Percentiles rank a stretch among this genome's conserved stretches.
phyloP scores from a whole-genome alignment of 2,329 filamentous ascomycete species.

The Falciphora oryzae region DNA sequence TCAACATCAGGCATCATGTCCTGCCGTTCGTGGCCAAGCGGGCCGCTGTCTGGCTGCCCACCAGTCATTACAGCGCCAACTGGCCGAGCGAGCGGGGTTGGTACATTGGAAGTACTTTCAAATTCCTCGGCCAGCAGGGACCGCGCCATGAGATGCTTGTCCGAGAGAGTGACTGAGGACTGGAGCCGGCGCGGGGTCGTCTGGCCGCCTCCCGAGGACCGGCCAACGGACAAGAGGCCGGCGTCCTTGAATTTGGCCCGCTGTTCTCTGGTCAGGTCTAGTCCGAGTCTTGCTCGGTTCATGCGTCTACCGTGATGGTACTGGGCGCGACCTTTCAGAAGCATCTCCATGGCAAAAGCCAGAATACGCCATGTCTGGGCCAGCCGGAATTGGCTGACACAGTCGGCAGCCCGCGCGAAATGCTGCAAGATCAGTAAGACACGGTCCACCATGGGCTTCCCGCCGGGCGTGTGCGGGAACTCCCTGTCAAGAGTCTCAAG shows the following conservation, averaged over 20 bases:
- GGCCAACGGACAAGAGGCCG: not conserved
- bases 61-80: conserved; percentile 31
- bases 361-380: conserved; percentile 61
- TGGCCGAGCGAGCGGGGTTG: conserved; percentile 53
- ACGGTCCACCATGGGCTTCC: conserved; percentile 37
- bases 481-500: conserved; percentile 45
- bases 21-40: conserved; percentile 26
- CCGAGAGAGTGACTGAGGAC: conserved; percentile 28
- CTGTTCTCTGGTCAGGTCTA: conserved; percentile 4
- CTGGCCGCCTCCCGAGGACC: conserved; percentile 24
- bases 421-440: conserved; percentile 46
- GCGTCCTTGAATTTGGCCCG: conserved; percentile 1
- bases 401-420: conserved; percentile 53
- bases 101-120: conserved; percentile 57
- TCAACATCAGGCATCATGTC: conserved; percentile 45
- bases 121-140: conserved; percentile 50
- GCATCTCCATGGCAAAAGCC: conserved; percentile 47
- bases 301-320: conserved; percentile 50
- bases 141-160: conserved; percentile 27
- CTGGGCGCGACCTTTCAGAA: conserved; percentile 49
- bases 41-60: conserved; percentile 12
- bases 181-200: conserved; percentile 31
- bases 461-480: conserved; percentile 36
- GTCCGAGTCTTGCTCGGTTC: conserved; percentile 30
- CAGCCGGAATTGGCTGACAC: conserved; percentile 50